A percentile compares a stretch with the other conserved stretches of the same genome.
phyloP scores from a whole-genome alignment of 257 asterid species.

The Fraxinus quadrangulata region DNA sequence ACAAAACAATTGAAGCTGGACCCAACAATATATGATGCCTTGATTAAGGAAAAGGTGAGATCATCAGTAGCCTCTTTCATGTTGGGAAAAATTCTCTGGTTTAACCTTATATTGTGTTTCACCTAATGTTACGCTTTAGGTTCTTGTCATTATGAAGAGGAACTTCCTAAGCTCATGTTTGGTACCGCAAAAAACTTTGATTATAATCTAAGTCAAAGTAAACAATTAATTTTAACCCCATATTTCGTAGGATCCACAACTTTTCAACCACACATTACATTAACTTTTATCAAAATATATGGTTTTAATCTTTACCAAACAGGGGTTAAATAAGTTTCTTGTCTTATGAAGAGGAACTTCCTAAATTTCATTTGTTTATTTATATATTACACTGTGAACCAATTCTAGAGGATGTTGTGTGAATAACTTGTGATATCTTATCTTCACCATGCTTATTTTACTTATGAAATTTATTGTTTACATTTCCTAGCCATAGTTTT shows the following conservation, averaged over 20 bases:
- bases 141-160: not conserved
- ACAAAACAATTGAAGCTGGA: conserved; percentile 94
- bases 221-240: no score
- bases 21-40: conserved; percentile 92
- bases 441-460: not conserved
- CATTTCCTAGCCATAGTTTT: not conserved
- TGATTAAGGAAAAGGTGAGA: conserved; percentile 85
- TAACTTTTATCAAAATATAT: no score
- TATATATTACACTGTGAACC: not conserved
- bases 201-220: no score
- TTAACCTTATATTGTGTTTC: not conserved
- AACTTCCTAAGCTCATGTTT: no score
- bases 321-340: no score
- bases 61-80: not conserved
- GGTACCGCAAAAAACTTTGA: no score
- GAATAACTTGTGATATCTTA: not conserved
- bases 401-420: not conserved
- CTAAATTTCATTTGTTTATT: no score
- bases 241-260: no score
- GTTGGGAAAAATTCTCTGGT: not conserved
- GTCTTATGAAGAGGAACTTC: no score
- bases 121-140: not conserved
- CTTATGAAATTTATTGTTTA: not conserved
- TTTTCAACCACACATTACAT: no score
- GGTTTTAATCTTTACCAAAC: no score